Base-by-base conservation (phyloP, 2,329 filamentous ascomycete species). In the Helicocarpus griseus region DNA sequence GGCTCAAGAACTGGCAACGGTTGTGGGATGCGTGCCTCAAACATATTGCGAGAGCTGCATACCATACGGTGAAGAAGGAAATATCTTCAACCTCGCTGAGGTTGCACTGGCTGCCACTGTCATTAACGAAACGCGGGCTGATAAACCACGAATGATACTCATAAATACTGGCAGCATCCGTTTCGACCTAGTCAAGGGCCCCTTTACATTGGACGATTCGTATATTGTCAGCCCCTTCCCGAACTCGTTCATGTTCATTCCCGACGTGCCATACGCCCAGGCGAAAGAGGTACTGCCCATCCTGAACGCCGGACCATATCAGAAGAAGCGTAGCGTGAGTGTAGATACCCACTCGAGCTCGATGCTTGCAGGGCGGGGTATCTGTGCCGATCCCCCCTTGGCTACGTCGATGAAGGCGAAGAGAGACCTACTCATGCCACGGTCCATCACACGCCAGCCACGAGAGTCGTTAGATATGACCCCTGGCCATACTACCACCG, bases 161-260 rank as follows among this genome's bases (percentile, higher is more conserved):
- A 73, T 75, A 54, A 85, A 84, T 40, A 82, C 79, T 0, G 81
- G 80, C 24, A 73, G 71, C 29, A 72, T 84, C 22, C 77, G 81
- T 2, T 84, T 83, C 58, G 81, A 85, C 57, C 65, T 85, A 11
- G 73, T 78, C 54, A 73, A 83, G 63, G 82, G 82, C 0, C 78
- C 79, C 0, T 85, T 84, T 60, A 83, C 80, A 0, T 74, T 60
- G 14, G 65, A 65, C 45, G 64, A 67, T 51, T 60, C 63, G 1
- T 62, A 58, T 45, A 61, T 59, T 22, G 54, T 56, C 38, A 55
- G 48, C 22, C 65, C 65, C 0, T 67, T 64, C 55, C 53, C 57
- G 11, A 61, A 65, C 51, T 49, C 55, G 31, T 66, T 63, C 57
- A 54, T 61, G 22, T 65, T 55, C 51, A 62, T 66, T 49, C 56